Conservation (phyloP, 306 rosid species). For the Delonix regia region DNA sequence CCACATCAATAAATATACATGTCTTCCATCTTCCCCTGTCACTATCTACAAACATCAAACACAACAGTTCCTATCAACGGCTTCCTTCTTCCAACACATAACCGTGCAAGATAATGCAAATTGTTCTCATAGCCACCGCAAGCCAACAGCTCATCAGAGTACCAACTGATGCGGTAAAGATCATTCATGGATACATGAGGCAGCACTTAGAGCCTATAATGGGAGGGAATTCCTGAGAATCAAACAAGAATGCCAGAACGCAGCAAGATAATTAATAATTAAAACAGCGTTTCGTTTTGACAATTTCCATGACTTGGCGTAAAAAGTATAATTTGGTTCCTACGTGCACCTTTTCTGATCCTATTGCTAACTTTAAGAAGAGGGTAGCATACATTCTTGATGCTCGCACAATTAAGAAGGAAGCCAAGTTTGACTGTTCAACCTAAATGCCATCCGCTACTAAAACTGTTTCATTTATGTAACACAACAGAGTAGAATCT, state of each 20-base stretch:
- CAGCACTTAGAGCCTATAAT: not conserved
- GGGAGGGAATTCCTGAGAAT: not conserved
- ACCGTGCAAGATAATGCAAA: not conserved
- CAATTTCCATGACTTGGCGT: not conserved
- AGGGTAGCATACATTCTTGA: not conserved
- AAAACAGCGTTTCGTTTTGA: not conserved
- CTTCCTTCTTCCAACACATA: not conserved
- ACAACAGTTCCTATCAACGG: not conserved
- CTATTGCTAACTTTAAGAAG: not conserved
- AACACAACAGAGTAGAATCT: conserved; percentile 37
- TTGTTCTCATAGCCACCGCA: not conserved
- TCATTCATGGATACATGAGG: not conserved
- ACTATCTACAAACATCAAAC: not conserved
- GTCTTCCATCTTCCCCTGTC: conserved; percentile 28
- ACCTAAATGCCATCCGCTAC: not conserved
- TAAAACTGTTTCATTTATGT: conserved; percentile 4
- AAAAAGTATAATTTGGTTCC: not conserved
- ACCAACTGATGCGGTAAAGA: not conserved
- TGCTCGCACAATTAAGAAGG: not conserved
- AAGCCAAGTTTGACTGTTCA: not conserved
- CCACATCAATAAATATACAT: not conserved
- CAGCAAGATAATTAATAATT: not conserved
- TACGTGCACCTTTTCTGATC: not conserved
- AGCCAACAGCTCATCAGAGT: not conserved
- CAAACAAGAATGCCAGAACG: not conserved